phyloP scores from a whole-genome alignment of 768 basidiomycete genomes.

The Saitozyma sp. region DNA sequence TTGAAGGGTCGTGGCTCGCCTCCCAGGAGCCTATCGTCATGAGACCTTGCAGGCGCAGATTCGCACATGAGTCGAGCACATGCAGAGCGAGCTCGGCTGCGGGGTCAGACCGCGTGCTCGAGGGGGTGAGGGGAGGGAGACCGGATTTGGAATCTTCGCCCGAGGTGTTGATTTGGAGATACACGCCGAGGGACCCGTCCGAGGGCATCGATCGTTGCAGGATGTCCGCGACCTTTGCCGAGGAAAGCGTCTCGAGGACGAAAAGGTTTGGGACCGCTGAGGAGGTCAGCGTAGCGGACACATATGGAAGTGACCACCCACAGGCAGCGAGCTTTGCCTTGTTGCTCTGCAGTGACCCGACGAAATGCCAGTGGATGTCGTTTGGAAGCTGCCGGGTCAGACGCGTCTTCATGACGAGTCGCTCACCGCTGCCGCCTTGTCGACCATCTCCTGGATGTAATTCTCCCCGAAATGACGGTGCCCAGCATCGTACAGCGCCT shows the following conservation, averaged over 20 bases:
- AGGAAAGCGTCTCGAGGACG: constrained; percentile 81
- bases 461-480: constrained; percentile 97
- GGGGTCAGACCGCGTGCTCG: constrained; percentile 51
- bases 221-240: constrained; percentile 73
- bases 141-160: constrained; percentile 91
- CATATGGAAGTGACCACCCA: constrained; percentile 51
- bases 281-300: not conserved
- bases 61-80: constrained; percentile 71
- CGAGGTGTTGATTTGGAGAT: constrained; percentile 94
- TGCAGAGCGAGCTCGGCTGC: constrained; percentile 68
- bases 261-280: constrained; percentile 84
- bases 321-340: constrained; percentile 87
- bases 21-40: constrained; percentile 95
- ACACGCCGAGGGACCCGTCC: constrained; percentile 70
- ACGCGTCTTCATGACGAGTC: not conserved
- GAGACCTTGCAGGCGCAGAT: constrained; percentile 73
- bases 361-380: constrained; percentile 95
- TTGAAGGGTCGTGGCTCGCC: constrained; percentile 62
- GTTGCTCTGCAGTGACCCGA: constrained; percentile 89
- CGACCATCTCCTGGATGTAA: constrained; percentile 88
- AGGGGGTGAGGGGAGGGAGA: constrained; percentile 60
- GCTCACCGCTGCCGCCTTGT: constrained; percentile 72
- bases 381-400: constrained; percentile 65
- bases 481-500: constrained; percentile 74
- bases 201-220: constrained; percentile 67